Percentiles rank a stretch among this genome's conserved stretches.
Conservation (phyloP, 495 filamentous ascomycete genomes). For the Tuber calosporum region DNA sequence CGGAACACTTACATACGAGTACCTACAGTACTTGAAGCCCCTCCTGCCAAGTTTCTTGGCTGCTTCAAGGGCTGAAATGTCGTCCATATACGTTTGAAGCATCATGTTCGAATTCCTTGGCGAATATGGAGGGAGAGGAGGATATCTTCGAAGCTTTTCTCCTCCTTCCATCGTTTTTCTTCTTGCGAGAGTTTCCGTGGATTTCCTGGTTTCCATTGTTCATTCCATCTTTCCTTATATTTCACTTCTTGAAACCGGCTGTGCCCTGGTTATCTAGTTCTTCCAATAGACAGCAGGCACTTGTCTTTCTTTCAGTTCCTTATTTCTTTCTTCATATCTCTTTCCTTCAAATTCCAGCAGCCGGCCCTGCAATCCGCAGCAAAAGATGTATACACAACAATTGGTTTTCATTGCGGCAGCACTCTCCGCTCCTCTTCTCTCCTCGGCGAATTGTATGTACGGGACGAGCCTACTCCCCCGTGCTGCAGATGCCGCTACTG, state of each 20-base stretch:
- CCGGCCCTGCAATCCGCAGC: constrained; percentile 16
- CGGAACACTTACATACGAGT: neutral
- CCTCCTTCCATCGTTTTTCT: neutral
- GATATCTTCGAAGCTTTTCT: constrained; percentile 1
- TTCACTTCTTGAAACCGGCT: constrained; percentile 22
- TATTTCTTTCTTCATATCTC: neutral
- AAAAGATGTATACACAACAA: constrained; percentile 31
- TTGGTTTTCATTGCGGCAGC: constrained; percentile 25
- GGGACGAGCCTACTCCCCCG: constrained; percentile 35
- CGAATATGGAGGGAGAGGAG: neutral
- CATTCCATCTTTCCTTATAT: constrained; percentile 8
- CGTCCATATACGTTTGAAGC: neutral
- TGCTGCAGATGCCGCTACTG: constrained; percentile 22
- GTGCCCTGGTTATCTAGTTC: constrained; percentile 15
- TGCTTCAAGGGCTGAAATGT: neutral
- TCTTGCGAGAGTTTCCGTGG: neutral
- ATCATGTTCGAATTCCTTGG: neutral
- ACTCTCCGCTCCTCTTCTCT: constrained; percentile 15
- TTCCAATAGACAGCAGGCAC: constrained; percentile 4
- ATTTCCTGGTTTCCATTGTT: neutral
- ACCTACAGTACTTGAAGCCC: neutral
- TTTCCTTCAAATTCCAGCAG: constrained; percentile 16
- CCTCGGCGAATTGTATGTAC: constrained; percentile 35
- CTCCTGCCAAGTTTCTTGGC: constrained; percentile 5
- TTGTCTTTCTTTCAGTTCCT: constrained; percentile 6